Evolutionary conservation across 768 basidiomycete species (phyloP).

Genomic region (Royoungia palumana): DNA sequence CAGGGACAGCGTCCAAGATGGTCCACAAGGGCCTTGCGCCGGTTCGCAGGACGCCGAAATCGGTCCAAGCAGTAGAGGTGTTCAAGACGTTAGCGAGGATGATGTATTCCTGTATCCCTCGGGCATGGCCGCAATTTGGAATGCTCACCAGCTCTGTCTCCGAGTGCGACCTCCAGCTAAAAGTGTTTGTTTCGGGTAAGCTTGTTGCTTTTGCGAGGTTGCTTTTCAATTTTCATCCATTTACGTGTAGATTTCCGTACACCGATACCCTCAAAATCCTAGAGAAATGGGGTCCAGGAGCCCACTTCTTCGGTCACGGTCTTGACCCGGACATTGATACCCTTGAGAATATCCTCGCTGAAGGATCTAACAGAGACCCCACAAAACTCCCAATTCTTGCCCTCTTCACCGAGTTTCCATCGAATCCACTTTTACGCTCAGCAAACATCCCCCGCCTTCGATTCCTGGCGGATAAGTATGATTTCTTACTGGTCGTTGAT

Average conservation of each 20-base stretch:
- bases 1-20: constrained; percentile 44
- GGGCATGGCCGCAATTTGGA: constrained; percentile 96
- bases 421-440: constrained; percentile 89
- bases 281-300: constrained; percentile 95
- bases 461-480: constrained; percentile 78
- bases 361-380: constrained; percentile 36
- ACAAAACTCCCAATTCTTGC: constrained; percentile 64
- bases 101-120: constrained; percentile 87
- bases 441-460: constrained; percentile 74
- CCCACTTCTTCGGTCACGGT: constrained; percentile 83
- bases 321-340: constrained; percentile 70
- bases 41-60: constrained; percentile 45
- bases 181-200: constrained; percentile 93
- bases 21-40: constrained; percentile 37
- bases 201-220: background rate
- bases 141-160: constrained; percentile 71
- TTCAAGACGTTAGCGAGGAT: constrained; percentile 67
- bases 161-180: constrained; percentile 55
- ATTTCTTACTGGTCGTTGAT: constrained; percentile 86
- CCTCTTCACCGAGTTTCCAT: constrained; percentile 92
- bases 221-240: background rate
- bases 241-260: constrained; percentile 75
- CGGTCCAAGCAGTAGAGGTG: constrained; percentile 67
- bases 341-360: constrained; percentile 60
- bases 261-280: constrained; percentile 92